Conservation (phyloP, 2,329 filamentous ascomycete species). For the Sporothrix globosa region DNA sequence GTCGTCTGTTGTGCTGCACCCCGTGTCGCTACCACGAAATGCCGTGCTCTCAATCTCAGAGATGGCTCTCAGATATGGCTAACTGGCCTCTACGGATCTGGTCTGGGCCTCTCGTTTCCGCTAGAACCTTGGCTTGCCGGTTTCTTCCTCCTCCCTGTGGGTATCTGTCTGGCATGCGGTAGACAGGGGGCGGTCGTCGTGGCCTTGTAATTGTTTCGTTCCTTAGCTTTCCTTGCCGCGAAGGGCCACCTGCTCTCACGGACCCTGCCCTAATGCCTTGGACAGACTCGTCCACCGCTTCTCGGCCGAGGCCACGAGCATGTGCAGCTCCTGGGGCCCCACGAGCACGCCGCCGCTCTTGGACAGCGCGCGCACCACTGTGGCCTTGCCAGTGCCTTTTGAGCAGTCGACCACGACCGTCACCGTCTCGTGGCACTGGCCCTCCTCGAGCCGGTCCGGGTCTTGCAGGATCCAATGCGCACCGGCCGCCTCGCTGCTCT, state of each 20-base stretch:
- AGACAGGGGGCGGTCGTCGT: not conserved
- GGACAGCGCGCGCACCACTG: slow-evolving; percentile 70
- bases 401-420: slow-evolving; percentile 75
- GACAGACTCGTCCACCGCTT: slow-evolving; percentile 65
- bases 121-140: slow-evolving; percentile 26
- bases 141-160: slow-evolving; percentile 8
- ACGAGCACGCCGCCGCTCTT: slow-evolving; percentile 80
- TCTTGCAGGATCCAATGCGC: slow-evolving; percentile 80
- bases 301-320: slow-evolving; percentile 62
- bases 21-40: not conserved
- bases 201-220: not conserved
- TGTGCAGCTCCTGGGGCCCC: slow-evolving; percentile 63
- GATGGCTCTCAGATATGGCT: not conserved
- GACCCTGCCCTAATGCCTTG: slow-evolving; percentile 45
- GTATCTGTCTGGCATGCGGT: not conserved
- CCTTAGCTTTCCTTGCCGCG: not conserved
- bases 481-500: slow-evolving; percentile 40
- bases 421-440: slow-evolving; percentile 78
- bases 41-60: not conserved
- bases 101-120: not conserved
- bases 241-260: not conserved
- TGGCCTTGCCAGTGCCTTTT: slow-evolving; percentile 36
- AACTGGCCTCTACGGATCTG: not conserved
- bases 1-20: not conserved
- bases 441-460: slow-evolving; percentile 88